These are phyloP conservation scores for Eruca vesicaria DNA, from an alignment of 441 rosid species.

Conservation along the genomic window DNA sequence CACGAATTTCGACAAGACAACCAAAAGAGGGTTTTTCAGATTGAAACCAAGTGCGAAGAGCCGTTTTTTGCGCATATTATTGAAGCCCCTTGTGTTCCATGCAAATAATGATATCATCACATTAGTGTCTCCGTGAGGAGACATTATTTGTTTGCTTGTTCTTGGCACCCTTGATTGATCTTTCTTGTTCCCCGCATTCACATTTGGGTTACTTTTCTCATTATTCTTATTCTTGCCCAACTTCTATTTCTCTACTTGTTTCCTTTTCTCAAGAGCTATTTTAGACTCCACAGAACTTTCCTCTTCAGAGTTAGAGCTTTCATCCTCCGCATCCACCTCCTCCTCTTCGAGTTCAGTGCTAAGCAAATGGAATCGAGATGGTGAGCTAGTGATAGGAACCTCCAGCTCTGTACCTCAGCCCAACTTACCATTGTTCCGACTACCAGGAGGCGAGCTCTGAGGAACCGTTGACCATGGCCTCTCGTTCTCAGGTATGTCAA, in stretches of 20 bases:
- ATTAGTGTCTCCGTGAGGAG: too few relatives aligned
- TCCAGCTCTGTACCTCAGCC: not conserved
- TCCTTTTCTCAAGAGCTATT: not conserved
- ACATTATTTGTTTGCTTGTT: too few relatives aligned
- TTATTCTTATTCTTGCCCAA: not conserved
- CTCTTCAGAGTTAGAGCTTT: not conserved
- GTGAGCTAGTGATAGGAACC: not conserved
- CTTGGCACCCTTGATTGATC: too few relatives aligned
- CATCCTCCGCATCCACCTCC: not conserved
- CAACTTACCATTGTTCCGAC: not conserved
- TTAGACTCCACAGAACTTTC: not conserved
- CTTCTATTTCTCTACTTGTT: too few relatives aligned
- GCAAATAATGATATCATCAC: too few relatives aligned
- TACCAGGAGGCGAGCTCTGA: too few relatives aligned
- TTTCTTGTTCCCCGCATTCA: too few relatives aligned
- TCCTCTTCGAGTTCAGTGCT: not conserved
- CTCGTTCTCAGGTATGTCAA: too few relatives aligned
- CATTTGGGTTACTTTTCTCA: too few relatives aligned
- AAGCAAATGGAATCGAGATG: not conserved
- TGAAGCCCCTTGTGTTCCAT: too few relatives aligned
- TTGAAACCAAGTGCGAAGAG: not conserved
- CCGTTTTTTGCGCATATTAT: not conserved
- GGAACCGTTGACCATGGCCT: too few relatives aligned
- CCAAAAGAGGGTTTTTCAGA: not conserved
- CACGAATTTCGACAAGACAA: too few relatives aligned